Evolutionary conservation across 2,329 filamentous ascomycete genomes (phyloP), one percentile per base, ranked within the genome.

Genomic region (Colletotrichum sp.): DNA sequence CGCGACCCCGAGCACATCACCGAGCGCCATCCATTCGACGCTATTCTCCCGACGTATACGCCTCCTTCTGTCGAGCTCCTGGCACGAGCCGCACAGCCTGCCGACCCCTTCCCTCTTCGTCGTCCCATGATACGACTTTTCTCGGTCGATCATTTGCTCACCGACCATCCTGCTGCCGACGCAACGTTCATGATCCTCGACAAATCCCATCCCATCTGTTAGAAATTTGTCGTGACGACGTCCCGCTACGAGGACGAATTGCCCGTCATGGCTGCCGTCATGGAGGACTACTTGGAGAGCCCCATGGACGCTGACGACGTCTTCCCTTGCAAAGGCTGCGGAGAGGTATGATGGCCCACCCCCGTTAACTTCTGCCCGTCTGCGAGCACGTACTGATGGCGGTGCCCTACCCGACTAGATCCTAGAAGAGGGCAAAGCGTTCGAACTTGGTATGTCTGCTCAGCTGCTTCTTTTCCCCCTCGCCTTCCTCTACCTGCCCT

Each of bases 351-450:
- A 83, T 69, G 62, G 52, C 30, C 72, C 75, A 60, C 60, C 8
- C 36, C 32, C 26, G 34, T 12, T 44, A 30, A 68, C 70, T 57
- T 66, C 36, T 74, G 71, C 21, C 66, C 59, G 69, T 70, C 57
- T 68, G 70, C 59, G 62, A 77, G 74, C 66, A 74, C 39, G 65
- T 76, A 77, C 73, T 76, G 72, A 77, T 36, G 72, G 67, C 49
- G 65, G 68, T 68, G 67, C 76, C 67, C 66, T 74, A 63, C 66
- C 74, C 66, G 64, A 81, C 72, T 84, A 98, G 96, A 98, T 99
- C 80, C 91, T 99, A 24, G 97, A 99, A 86, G 97, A 99, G 90
- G 97, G 97, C 81, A 99, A 99, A 87, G 97, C 97, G 68, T 99
- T 98, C 82, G 97, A 99, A 88, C 91, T 99, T 82, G 96, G 96